Percentiles rank a stretch among this genome's conserved stretches.
These are phyloP conservation scores for Fusarium circinatum DNA, from an alignment of 2,329 filamentous ascomycete species.

Conservation along the genomic window DNA sequence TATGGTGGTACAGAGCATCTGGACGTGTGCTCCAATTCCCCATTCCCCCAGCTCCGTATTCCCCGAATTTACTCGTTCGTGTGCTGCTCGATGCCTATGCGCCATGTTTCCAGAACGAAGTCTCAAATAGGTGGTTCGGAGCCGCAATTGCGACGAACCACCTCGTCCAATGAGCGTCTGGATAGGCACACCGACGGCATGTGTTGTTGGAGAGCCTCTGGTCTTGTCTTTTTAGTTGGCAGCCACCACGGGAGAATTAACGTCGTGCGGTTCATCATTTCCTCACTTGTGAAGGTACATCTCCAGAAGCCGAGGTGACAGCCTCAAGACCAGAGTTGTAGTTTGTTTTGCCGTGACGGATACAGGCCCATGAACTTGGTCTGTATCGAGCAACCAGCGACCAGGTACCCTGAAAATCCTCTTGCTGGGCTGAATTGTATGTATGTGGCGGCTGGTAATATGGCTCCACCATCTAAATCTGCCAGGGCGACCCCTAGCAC, in stretches of 20 bases:
- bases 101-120: constrained; percentile 2
- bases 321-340: neutral
- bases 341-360: neutral
- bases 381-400: neutral
- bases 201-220: constrained; percentile 11
- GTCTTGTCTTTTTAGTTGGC: constrained; percentile 29
- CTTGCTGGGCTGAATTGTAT: constrained; percentile 37
- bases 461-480: constrained; percentile 35
- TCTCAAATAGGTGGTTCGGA: constrained; percentile 23
- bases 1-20: constrained; percentile 1
- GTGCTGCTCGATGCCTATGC: neutral
- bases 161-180: constrained; percentile 11
- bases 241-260: constrained; percentile 22
- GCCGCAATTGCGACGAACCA: constrained; percentile 27
- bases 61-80: neutral
- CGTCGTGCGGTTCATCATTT: constrained; percentile 19
- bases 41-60: constrained; percentile 9
- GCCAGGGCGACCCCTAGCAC: constrained; percentile 36
- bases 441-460: constrained; percentile 40
- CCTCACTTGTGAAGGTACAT: constrained; percentile 6
- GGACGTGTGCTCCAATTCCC: constrained; percentile 14
- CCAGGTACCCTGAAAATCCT: constrained; percentile 33
- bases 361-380: neutral
- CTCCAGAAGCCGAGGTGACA: neutral
- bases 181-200: constrained; percentile 21